Evolutionary conservation across 192 early-diverging fungal species (phyloP).

Genomic region (Powellomyces hirtus): DNA sequence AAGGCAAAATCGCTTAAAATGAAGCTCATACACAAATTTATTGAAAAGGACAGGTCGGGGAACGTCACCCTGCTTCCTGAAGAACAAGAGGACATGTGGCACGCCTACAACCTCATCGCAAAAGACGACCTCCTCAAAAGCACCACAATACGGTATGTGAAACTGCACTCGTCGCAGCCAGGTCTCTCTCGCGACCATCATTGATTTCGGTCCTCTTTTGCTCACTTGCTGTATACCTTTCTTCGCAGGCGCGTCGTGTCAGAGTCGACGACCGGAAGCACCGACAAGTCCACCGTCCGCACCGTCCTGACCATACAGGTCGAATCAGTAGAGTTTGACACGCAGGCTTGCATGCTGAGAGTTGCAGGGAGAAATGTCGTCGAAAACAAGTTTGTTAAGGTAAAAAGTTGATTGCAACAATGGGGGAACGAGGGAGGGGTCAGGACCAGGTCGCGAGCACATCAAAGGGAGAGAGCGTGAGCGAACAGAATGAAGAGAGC

Average conservation of each 20-base stretch:
- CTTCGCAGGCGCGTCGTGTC: slow-evolving; percentile 75
- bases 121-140: slow-evolving; percentile 84
- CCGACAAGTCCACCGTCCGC: slow-evolving; percentile 75
- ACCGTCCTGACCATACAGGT: slow-evolving; percentile 81
- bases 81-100: slow-evolving; percentile 98
- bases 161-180: not conserved
- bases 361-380: slow-evolving; percentile 83
- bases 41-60: slow-evolving; percentile 82
- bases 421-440: not conserved
- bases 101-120: slow-evolving; percentile 77
- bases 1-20: too few relatives aligned
- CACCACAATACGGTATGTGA: slow-evolving; percentile 71
- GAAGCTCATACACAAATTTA: slow-evolving; percentile 68
- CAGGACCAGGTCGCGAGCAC: not conserved
- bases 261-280: slow-evolving; percentile 84
- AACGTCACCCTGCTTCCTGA: slow-evolving; percentile 80
- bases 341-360: slow-evolving; percentile 76
- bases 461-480: too few relatives aligned
- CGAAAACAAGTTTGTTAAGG: slow-evolving; percentile 90
- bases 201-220: too few relatives aligned
- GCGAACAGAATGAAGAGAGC: too few relatives aligned
- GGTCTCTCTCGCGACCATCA: too few relatives aligned
- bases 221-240: too few relatives aligned
- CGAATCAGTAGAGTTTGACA: slow-evolving; percentile 88
- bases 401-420: slow-evolving; percentile 23